Conservation (phyloP, 2,329 filamentous ascomycete genomes). For the Akanthomyces lecanii region DNA sequence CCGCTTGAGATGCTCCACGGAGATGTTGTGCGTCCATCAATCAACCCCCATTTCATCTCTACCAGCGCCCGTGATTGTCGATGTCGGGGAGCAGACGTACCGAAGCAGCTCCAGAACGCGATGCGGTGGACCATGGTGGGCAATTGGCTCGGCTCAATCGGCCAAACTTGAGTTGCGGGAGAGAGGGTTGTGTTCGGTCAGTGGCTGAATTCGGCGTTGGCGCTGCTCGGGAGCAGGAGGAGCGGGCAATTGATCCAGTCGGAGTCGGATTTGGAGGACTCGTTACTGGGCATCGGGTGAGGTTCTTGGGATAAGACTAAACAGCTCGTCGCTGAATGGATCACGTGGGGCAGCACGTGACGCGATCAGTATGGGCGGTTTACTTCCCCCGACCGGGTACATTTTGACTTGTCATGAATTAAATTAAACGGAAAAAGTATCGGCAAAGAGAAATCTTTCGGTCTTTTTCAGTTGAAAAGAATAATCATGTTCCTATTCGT, state of each 20-base stretch:
- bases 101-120: conserved; percentile 87
- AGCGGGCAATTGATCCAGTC: neutral
- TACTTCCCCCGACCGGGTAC: too few species aligned
- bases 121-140: conserved; percentile 58
- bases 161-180: neutral
- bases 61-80: neutral
- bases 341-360: conserved; percentile 24
- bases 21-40: neutral
- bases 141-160: conserved; percentile 9
- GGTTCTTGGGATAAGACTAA: conserved; percentile 14
- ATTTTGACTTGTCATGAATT: neutral
- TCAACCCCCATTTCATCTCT: neutral
- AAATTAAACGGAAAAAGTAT: neutral
- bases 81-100: conserved; percentile 49
- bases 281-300: neutral
- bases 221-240: neutral
- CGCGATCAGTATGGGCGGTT: neutral
- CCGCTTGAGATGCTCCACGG: too few species aligned
- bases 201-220: neutral
- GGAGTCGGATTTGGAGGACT: neutral
- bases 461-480: too few species aligned
- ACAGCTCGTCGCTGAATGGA: conserved; percentile 19
- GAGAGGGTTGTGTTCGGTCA: neutral
- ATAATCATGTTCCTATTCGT: too few species aligned
- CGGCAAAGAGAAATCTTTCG: too few species aligned